Evolutionary conservation across 2,329 filamentous ascomycete species (phyloP).

Genomic region (Clonostachys byssicola): DNA sequence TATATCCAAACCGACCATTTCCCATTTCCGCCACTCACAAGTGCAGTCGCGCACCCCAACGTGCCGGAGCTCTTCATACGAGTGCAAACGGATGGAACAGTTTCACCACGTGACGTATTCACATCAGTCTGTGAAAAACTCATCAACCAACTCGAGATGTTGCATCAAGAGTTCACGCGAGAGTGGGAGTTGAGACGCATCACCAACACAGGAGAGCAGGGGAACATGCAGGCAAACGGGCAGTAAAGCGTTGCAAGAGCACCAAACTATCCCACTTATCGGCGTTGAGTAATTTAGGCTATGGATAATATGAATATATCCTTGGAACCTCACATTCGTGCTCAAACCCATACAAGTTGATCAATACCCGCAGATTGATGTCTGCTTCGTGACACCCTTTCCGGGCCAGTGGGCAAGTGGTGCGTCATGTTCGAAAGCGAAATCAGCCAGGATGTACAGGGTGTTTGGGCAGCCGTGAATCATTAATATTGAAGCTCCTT

Average conservation of each 20-base stretch:
- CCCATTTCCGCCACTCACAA: conserved; percentile 21
- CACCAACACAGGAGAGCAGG: conserved; percentile 62
- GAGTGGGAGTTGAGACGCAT: conserved; percentile 89
- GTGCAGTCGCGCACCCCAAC: conserved; percentile 51
- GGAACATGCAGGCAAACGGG: conserved; percentile 31
- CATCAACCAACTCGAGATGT: conserved; percentile 72
- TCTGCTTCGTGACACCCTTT: too few relatives aligned
- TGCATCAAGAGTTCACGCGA: conserved; percentile 86
- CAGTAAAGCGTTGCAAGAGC: conserved; percentile 10
- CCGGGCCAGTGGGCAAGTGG: too few relatives aligned
- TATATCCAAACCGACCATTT: neutral
- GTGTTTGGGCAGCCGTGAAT: too few relatives aligned
- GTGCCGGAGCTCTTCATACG: conserved; percentile 65
- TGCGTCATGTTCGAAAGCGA: too few relatives aligned
- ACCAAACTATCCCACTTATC: neutral
- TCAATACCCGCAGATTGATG: too few relatives aligned
- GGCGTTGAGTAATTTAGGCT: neutral
- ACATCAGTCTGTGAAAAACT: conserved; percentile 77
- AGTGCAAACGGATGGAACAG: conserved; percentile 84
- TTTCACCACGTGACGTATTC: conserved; percentile 87
- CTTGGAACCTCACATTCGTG: neutral
- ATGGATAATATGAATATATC: neutral
- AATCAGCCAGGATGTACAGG: too few relatives aligned
- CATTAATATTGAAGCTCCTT: too few relatives aligned
- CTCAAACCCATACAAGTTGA: neutral